Conservation (phyloP, 1,284 basidiomycete species). For the Naganishia sp. region DNA sequence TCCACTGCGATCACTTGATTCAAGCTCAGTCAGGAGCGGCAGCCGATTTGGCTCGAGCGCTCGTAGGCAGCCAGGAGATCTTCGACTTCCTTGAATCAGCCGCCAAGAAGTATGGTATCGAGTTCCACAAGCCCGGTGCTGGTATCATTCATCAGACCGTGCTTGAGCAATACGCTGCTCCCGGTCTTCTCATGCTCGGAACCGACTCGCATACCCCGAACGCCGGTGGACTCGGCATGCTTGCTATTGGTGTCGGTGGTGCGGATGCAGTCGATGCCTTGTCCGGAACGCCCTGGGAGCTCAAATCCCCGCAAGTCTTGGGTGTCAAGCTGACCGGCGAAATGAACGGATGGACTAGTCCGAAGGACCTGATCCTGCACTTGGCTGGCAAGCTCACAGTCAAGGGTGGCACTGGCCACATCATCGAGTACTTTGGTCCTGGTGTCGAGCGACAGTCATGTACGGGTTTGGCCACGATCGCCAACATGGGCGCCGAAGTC, state of each 20-base stretch:
- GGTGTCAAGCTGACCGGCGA: conserved; percentile 90
- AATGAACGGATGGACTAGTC: conserved; percentile 87
- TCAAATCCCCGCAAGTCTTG: conserved; percentile 87
- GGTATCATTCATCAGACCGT: conserved; percentile 97
- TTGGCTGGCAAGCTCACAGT: conserved; percentile 94
- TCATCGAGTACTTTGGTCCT: conserved; percentile 97
- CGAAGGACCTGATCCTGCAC: conserved; percentile 95
- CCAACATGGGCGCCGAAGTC: conserved; percentile 99
- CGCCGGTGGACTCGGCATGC: conserved; percentile 94
- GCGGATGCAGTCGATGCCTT: conserved; percentile 99
- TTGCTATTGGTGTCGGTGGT: conserved; percentile 97
- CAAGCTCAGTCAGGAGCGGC: conserved; percentile 63
- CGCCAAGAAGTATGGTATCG: conserved; percentile 82
- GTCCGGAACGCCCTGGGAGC: conserved; percentile 97
- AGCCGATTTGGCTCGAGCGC: conserved; percentile 60
- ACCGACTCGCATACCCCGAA: conserved; percentile 97
- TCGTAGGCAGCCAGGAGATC: conserved; percentile 90
- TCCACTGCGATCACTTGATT: conserved; percentile 96
- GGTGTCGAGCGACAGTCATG: conserved; percentile 89
- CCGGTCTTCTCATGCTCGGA: conserved; percentile 61
- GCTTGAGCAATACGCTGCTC: conserved; percentile 92
- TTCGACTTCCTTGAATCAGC: conserved; percentile 98
- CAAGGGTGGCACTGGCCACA: conserved; percentile 92
- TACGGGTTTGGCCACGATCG: conserved; percentile 90
- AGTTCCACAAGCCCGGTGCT: conserved; percentile 92